phyloP scores from a whole-genome alignment of 208 protist species.

The Wallacemonas rigidus region DNA sequence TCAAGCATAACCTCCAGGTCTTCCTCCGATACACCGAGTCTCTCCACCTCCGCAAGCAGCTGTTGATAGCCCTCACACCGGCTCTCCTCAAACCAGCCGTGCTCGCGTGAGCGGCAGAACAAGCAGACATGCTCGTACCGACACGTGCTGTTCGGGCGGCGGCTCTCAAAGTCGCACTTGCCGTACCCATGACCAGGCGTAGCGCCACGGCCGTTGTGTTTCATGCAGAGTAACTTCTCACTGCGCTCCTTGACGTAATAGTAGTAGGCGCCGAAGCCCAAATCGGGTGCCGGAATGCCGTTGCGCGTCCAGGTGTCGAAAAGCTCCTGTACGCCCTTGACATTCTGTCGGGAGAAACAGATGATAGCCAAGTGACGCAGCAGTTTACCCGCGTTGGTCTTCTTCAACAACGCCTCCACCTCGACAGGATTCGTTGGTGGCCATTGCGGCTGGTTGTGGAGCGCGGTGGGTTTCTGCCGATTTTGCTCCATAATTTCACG shows the following conservation, averaged over 20 bases:
- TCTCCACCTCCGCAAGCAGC: constrained; percentile 57
- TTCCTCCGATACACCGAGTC: constrained; percentile 52
- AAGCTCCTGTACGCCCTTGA: constrained; percentile 49
- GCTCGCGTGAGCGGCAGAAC: constrained; percentile 65
- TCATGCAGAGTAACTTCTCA: constrained; percentile 66
- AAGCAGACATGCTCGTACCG: constrained; percentile 79
- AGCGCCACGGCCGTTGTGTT: constrained; percentile 70
- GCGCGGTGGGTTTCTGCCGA: constrained; percentile 21
- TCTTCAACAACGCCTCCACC: constrained; percentile 44
- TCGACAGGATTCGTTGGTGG: constrained; percentile 45
- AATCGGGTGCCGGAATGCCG: constrained; percentile 63
- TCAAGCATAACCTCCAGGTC: constrained; percentile 58
- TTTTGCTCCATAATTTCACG: constrained; percentile 39
- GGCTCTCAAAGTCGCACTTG: constrained; percentile 69
- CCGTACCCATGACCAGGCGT: constrained; percentile 58
- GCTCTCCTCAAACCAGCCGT: constrained; percentile 81
- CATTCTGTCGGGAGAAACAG: constrained; percentile 54
- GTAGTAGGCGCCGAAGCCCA: constrained; percentile 78
- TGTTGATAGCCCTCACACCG: constrained; percentile 63
- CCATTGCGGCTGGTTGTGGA: constrained; percentile 36
- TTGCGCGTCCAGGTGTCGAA: constrained; percentile 67
- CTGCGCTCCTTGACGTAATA: constrained; percentile 72
- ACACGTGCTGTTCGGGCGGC: constrained; percentile 61
- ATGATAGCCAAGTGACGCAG: constrained; percentile 67
- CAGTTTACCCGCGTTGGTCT: constrained; percentile 44